Base-by-base conservation (phyloP, 164 flowering plant genomes). In the Umbellularia californica region DNA sequence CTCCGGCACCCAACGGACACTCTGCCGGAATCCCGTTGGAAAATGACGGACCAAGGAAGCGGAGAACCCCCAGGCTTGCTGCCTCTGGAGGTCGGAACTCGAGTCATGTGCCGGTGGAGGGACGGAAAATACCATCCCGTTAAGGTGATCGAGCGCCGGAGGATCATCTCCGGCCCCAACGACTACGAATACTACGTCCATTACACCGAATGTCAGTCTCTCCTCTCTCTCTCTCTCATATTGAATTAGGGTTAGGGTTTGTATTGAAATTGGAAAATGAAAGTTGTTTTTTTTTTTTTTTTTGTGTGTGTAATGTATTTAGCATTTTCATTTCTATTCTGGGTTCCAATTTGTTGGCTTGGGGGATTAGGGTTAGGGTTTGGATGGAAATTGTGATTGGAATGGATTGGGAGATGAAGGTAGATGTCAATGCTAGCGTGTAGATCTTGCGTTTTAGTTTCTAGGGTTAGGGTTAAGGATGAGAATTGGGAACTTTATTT, bases 161-260 rank as follows among this genome's bases (percentile, higher is more conserved):
- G 81, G 67, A 17, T 86, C 70, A 76, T 65, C 1, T 60, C 13
- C 52, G 84, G 83, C 0, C 74, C 82, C 30, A 88, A 79, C 72
- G 93, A 90, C 30, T 95, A 90, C 81, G 99, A 95, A 85, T 95
- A 93, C 77, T 95, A 95, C 72, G 99, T 95, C 52, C 99, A 95
- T 78, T 95, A 95, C 77, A 93, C 96, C 6, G 99, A 95, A 80
- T 95, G 99, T 95, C 79, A 79, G 35, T 30, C 63, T 22, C 75
- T 10, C 9, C 24, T 50, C 10, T 72, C 72, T 52, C 67, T 2
- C 52, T 22, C 10, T 22, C 67, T 41, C 10, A 41, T 27, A 27
- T 76, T 20, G 62, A 27, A 35, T 19, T 76, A 74, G 55, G 68
- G 60, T 71, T 72, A 60, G 78, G 72, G 70, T 79, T 79, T 68